A percentile compares a stretch with the other conserved stretches of the same genome.
phyloP scores from a whole-genome alignment of 129 eudicot species.

The Tagetes patula region DNA sequence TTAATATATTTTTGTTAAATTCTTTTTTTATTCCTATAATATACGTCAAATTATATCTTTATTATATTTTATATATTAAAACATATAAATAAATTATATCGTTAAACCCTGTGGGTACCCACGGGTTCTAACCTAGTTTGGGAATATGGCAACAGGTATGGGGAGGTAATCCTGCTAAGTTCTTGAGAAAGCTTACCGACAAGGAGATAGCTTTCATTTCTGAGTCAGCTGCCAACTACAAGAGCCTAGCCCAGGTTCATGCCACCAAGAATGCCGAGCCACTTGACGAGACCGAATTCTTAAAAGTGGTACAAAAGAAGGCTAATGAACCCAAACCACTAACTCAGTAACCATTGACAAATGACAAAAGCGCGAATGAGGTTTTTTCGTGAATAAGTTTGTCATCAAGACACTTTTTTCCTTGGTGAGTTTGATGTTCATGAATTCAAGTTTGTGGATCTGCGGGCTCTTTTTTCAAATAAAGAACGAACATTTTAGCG shows the following conservation, averaged over 20 bases:
- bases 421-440: constrained; percentile 32
- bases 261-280: constrained; percentile 69
- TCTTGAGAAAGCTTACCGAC: constrained; percentile 72
- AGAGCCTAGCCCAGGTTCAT: constrained; percentile 67
- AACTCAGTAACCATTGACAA: constrained; percentile 45
- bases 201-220: constrained; percentile 71
- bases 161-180: constrained; percentile 89
- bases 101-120: too few species aligned
- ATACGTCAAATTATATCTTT: too few species aligned
- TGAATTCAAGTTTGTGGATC: constrained; percentile 19
- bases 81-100: too few species aligned
- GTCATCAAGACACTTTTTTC: constrained; percentile 11
- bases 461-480: neutral
- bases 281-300: constrained; percentile 56
- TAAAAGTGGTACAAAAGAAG: constrained; percentile 70
- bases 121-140: too few species aligned
- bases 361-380: neutral
- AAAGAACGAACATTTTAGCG: constrained; percentile 22
- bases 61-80: too few species aligned
- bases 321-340: constrained; percentile 41
- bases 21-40: too few species aligned
- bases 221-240: constrained; percentile 64
- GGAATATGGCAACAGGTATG: constrained; percentile 49
- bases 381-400: constrained; percentile 22
- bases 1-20: too few species aligned